Evolutionary conservation across 768 basidiomycete genomes (phyloP), one percentile per base, ranked within the genome.

Genomic region (Xerocomus brunneocitrinus): DNA sequence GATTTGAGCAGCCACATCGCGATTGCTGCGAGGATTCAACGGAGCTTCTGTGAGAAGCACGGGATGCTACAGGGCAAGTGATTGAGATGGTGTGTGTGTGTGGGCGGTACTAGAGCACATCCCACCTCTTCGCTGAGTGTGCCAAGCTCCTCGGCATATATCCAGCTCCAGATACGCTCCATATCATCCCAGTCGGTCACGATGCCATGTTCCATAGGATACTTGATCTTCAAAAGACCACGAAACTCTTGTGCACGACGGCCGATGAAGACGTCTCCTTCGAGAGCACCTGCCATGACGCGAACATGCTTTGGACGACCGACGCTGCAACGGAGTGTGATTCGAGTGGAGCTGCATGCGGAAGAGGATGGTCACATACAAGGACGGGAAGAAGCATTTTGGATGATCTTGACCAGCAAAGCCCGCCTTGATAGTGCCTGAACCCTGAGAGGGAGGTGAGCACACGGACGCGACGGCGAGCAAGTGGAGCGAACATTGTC

Each of bases 151-250:
- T 98, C 94, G 22, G 90, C 86, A 67, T 98, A 99, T 44, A 98
- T 89, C 87, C 92, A 95, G 59, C 81, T 89, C 97, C 97, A 99
- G 79, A 99, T 98, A 55, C 91, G 84, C 70, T 99, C 97, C 97
- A 99, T 99, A 67, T 99, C 97, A 67, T 99, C 97, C 95, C 97
- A 99, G 75, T 99, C 92, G 35, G 91, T 95, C 8, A 99, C 97
- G 55, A 99, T 94, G 12, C 97, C 97, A 70, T 98, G 97, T 68
- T 95, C 92, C 87, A 99, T 98, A 27, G 97, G 97, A 67, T 98
- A 99, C 71, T 95, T 95, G 63, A 98, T 95, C 79, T 95, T 95
- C 61, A 99, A 77, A 59, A 99, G 76, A 9, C 97, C 97, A 50
- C 97, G 79, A 60, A 93, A 89, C 65, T 98, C 97, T 72, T 99